Base-by-base conservation (phyloP, 345 rosid species). In the Mangifera indica region DNA sequence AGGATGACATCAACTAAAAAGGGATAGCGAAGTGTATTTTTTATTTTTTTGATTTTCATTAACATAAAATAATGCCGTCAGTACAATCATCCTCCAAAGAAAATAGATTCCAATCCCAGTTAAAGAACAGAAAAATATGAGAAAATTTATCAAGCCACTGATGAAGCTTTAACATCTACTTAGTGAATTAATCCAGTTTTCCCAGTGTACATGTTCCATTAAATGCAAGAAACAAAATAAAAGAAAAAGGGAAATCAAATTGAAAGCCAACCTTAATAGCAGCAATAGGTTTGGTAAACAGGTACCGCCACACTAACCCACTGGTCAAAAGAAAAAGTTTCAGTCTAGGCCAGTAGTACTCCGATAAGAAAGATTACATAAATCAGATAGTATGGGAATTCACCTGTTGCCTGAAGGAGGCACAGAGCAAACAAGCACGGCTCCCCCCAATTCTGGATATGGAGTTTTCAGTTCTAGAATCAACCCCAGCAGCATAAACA, bases 351-450 rank as follows among this genome's bases (percentile, higher is more conserved):
- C 48, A 40, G 64, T 15, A 34, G 48, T 15, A 58, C 65, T 52
- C 61, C 72, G 69, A 24, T 60, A 21, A 49, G 3, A 3, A 58
- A 70, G 40, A 74, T 59, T n/a, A 62, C 51, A 66, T 5, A 51
- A 8, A 65, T 68, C 18, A 48, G 53, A 25, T 40, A 22, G 75
- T 48, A 24, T 46, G 72, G 44, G 44, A 83, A 69, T 17, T 84
- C 84, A 93, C 98, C 97, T 87, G 81, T 93, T 91, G 75, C 98
- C 94, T 0, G 92, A 87, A 75, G 98, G 97, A 63, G 98, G 98
- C 34, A 90, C 98, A 14, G 98, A 91, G 87, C 96, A 93, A 37
- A 90, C 81, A 20, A 93, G 76, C 13, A 78, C 88, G 11, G 92
- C 96, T 37, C 92, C 97, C 24, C 80, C 77, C 66, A 93, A 85